Evolutionary conservation across 2,329 filamentous ascomycete species (phyloP).

Genomic region (Thelonectria rubi): DNA sequence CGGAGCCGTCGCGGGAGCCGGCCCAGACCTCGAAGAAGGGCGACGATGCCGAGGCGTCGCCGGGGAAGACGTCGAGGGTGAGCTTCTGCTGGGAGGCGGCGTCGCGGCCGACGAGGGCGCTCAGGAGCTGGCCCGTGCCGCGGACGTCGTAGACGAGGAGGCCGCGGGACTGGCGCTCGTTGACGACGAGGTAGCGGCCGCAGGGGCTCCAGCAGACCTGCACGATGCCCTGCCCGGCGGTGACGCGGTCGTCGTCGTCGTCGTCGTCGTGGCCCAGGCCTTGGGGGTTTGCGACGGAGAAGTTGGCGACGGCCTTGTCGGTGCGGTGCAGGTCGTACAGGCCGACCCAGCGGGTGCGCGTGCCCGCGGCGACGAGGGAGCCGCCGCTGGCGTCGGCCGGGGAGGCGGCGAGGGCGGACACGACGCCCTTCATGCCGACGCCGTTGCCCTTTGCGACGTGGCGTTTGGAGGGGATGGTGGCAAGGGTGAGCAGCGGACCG

Average conservation of each 20-base stretch:
- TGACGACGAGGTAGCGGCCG: conserved; percentile 69
- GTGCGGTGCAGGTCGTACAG: conserved; percentile 68
- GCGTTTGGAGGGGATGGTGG: conserved; percentile 68
- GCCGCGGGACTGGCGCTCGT: conserved; percentile 65
- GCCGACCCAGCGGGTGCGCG: conserved; percentile 70
- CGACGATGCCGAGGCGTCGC: conserved; percentile 39
- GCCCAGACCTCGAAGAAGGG: conserved; percentile 70
- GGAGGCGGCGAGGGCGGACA: conserved; percentile 64
- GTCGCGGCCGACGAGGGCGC: conserved; percentile 60
- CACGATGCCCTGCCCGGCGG: conserved; percentile 70
- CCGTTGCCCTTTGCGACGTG: conserved; percentile 68
- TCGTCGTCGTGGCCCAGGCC: conserved; percentile 60
- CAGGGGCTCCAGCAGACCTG: conserved; percentile 71
- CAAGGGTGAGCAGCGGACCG: conserved; percentile 62
- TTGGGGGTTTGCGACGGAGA: conserved; percentile 67
- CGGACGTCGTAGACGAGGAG: conserved; percentile 71
- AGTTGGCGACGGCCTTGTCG: conserved; percentile 65
- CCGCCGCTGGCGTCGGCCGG: conserved; percentile 45
- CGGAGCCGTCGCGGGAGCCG: conserved; percentile 62
- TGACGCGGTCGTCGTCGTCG: conserved; percentile 52
- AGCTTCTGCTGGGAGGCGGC: conserved; percentile 65
- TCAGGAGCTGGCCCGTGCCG: conserved; percentile 65
- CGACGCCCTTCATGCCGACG: conserved; percentile 70
- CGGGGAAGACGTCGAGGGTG: conserved; percentile 63
- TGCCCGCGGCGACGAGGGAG: conserved; percentile 66